Conservation (phyloP, 352 stramenopile species). For the Pythium phragmiticola region DNA sequence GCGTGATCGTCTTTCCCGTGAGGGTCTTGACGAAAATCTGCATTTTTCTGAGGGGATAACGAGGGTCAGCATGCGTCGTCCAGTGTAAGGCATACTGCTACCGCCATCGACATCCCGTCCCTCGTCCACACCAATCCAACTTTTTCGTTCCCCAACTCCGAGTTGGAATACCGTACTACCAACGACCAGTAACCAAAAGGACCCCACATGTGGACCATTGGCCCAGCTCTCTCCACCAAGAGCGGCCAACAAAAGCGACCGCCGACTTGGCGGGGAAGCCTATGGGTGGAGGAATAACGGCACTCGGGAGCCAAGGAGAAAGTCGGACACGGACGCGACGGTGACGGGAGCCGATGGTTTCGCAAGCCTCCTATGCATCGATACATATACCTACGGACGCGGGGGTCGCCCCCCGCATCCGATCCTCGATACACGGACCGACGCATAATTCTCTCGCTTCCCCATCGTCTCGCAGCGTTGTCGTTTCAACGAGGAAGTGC, state of each 20-base stretch:
- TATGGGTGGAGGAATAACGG: not conserved
- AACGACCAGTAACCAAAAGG: too few relatives aligned
- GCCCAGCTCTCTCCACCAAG: too few relatives aligned
- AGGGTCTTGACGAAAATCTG: slow-evolving; percentile 96
- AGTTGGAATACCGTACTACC: too few relatives aligned
- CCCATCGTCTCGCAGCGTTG: not conserved
- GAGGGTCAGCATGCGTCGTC: slow-evolving; percentile 17
- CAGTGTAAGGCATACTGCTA: slow-evolving; percentile 7
- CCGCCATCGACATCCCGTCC: slow-evolving; percentile 3
- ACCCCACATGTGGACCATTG: too few relatives aligned
- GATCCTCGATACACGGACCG: slow-evolving; percentile 80
- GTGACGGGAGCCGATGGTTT: slow-evolving; percentile 14
- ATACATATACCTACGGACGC: slow-evolving; percentile 90
- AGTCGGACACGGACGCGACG: not conserved
- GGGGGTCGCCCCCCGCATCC: slow-evolving; percentile 39
- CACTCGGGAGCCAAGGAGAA: too few relatives aligned
- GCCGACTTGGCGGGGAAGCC: not conserved
- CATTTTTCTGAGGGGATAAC: slow-evolving; percentile 60
- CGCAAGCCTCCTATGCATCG: slow-evolving; percentile 38
- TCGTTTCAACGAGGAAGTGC: slow-evolving; percentile 1
- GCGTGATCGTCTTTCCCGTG: slow-evolving; percentile 99
- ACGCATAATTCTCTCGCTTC: slow-evolving; percentile 30
- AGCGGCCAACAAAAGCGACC: not conserved
- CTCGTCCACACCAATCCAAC: not conserved
- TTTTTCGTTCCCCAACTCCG: too few relatives aligned